Evolutionary conservation across 768 basidiomycete species (phyloP), one percentile per base, ranked within the genome.

Genomic region (Russula sp.): DNA sequence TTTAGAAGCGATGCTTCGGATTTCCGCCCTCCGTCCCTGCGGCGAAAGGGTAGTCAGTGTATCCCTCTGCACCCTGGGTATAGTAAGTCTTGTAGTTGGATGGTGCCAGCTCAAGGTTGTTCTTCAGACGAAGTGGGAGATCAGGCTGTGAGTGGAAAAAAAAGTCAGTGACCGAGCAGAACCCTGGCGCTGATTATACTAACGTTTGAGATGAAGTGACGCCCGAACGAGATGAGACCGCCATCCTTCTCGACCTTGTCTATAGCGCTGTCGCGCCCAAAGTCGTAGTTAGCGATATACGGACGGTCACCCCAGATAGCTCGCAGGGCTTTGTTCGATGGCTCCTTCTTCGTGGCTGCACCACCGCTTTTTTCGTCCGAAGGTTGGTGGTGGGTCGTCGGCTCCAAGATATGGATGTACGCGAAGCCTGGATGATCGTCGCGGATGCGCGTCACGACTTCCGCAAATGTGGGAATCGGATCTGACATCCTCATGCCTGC

Each of bases 381-480:
- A 3, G 11, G 14, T 20, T 53, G 57, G 32, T n/a, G 35, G 11
- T 20, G 35, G 8, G 59, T 25, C 39, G 60, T 46, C 14, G 70
- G 65, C 57, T 76, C 72, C 22, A 73, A 58, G 46, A 73, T 52
- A 65, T 77, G 76, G 39, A 73, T 74, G 56, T 65, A 55, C 38
- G 58, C 61, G 25, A 57, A 56, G 48, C 60, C 58, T 9, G 49
- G 53, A 34, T 51, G 35, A 55, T 43, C 65, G 9, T 68, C 53
- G 16, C 64, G 67, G 52, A 76, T 41, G 41, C 69, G 32, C 13
- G 56, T 46, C 42, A 70, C 67, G 47, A 75, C 50, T 63, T 72
- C 66, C 1, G 56, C 41, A 69, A 71, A 73, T 9, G 65, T 68
- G 7, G 71, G 70, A 34, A 68, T 55, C 14, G 70, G 71, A 34